Conservation (phyloP, 2,329 filamentous ascomycete species). For the Talaromyces albobiverticillius region DNA sequence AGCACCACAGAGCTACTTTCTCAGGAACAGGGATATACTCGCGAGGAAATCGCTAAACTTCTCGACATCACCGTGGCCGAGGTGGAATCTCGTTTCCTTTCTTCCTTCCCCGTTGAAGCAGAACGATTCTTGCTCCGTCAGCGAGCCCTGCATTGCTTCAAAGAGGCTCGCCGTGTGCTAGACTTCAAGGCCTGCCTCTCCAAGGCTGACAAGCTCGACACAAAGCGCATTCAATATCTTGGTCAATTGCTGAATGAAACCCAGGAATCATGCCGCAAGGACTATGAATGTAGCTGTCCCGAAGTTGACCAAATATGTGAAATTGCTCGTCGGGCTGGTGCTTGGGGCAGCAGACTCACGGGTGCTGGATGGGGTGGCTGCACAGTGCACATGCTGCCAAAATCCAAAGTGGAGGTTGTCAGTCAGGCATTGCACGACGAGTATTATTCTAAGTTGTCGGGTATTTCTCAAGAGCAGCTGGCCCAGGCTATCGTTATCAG, state of each 20-base stretch:
- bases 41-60: conserved; percentile 74
- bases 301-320: conserved; percentile 87
- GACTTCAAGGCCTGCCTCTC: conserved; percentile 76
- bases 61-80: conserved; percentile 68
- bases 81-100: conserved; percentile 75
- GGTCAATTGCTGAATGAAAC: conserved; percentile 86
- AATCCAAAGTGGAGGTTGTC: conserved; percentile 74
- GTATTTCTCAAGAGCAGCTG: conserved; percentile 69
- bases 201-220: conserved; percentile 51
- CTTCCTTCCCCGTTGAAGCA: conserved; percentile 83
- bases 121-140: conserved; percentile 84
- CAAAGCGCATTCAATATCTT: conserved; percentile 68
- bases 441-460: conserved; percentile 72
- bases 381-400: conserved; percentile 87
- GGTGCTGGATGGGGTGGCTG: conserved; percentile 97
- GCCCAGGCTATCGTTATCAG: conserved; percentile 82
- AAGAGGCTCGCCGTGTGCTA: conserved; percentile 81
- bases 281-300: conserved; percentile 88
- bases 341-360: conserved; percentile 81
- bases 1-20: conserved; percentile 69
- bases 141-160: conserved; percentile 85
- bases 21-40: conserved; percentile 80
- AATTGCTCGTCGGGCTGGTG: conserved; percentile 73
- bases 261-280: conserved; percentile 78
- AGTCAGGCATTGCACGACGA: conserved; percentile 72